phyloP scores from a whole-genome alignment of 1,284 basidiomycete genomes.

The Puccinia horiana region DNA sequence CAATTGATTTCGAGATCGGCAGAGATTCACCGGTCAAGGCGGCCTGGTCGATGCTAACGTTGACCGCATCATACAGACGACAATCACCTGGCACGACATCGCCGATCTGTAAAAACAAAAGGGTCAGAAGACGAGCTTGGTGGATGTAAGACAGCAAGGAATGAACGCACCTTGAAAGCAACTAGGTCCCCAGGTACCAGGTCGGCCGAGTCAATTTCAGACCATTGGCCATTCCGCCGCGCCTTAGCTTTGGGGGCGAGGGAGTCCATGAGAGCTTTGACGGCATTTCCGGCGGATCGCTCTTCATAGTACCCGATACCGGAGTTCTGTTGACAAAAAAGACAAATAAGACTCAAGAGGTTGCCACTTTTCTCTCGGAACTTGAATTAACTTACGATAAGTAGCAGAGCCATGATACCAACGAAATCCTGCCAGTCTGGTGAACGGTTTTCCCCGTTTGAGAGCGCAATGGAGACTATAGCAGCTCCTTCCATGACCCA shows the following conservation, averaged over 20 bases:
- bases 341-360: too few relatives aligned
- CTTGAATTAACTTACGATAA: constrained; percentile 70
- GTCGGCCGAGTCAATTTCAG: constrained; percentile 74
- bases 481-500: constrained; percentile 99
- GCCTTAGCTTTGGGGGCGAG: constrained; percentile 95
- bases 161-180: constrained; percentile 76
- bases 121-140: not conserved
- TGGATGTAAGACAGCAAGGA: not conserved
- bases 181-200: constrained; percentile 93
- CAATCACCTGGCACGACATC: constrained; percentile 94
- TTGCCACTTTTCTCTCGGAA: too few relatives aligned
- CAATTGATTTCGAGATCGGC: constrained; percentile 82
- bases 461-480: constrained; percentile 90
- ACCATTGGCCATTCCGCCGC: constrained; percentile 78
- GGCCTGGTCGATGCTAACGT: constrained; percentile 91
- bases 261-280: constrained; percentile 98
- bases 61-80: constrained; percentile 89
- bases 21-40: constrained; percentile 94
- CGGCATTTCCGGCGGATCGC: constrained; percentile 92
- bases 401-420: constrained; percentile 86
- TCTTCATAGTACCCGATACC: constrained; percentile 98
- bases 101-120: constrained; percentile 63
- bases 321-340: constrained; percentile 70
- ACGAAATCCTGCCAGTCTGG: constrained; percentile 98
- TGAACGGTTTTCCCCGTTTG: constrained; percentile 80